Base-by-base conservation (phyloP, 352 stramenopile genomes). In the Sclerospora graminicola region DNA sequence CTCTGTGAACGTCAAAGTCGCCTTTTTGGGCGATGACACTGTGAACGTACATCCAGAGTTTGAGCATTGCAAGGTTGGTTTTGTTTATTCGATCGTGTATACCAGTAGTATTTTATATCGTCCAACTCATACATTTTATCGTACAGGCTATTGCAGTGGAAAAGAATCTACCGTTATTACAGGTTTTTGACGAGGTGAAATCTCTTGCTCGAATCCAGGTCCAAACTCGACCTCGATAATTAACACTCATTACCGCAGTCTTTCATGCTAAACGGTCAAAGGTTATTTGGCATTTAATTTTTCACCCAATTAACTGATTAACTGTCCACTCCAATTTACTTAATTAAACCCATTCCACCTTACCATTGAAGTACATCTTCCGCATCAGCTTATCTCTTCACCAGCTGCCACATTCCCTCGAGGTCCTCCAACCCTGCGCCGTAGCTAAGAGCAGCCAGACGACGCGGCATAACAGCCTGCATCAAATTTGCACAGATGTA, bases 41-140 rank as follows among this genome's bases (percentile, higher is more conserved):
- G 66, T 90, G 26, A 90, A 89, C 28, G 57, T 82, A 5, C 67
- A 90, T 45, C 82, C 82, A 5, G 82, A 94, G 45, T 94, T 70
- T 55, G 79, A 91, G 7, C 56, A 94, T 39, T 94, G 82, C 69
- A 89, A 84, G 60, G 66, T 43, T 14, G 37, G 23, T 36, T 26
- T 2, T 4, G n/a, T 34, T 19, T 10, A 11, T 35, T 45, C 26
- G 9, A 27, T 21, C 5, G 4, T 19, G 28, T 13, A 33, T 24
- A 14, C n/a, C 20, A 8, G 32, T n/a, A 19, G 28, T 11, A n/a
- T 33, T 3, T 15, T 33, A 23, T 20, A 8, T 4, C 4, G 3
- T 38, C 15, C 14, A 15, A 38, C 32, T 31, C 14, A 4, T 35
- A 45, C 24, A 8, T 34, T 35, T 16, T 5, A 35, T 35, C 41